A percentile compares a stretch with the other conserved stretches of the same genome.
Conservation (phyloP, 495 filamentous ascomycete genomes). For the Hypoxylon perforatum region DNA sequence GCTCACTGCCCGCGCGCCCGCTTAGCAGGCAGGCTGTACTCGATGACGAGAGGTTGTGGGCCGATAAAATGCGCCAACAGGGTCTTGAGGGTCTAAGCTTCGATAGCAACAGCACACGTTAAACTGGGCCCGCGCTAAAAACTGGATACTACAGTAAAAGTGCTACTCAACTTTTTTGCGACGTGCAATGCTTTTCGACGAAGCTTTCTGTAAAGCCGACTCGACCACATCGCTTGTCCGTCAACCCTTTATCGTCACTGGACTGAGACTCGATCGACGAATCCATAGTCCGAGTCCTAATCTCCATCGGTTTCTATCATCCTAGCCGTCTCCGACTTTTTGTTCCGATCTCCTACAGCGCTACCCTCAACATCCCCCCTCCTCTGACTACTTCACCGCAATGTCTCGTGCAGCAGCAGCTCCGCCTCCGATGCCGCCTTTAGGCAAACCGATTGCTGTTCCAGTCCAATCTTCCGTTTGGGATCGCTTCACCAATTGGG, state of each 20-base stretch:
- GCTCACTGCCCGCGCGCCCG: too few species aligned
- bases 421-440: conserved; percentile 51
- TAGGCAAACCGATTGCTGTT: conserved; percentile 51
- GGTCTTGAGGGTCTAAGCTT: conserved; percentile 30
- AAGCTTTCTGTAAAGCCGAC: conserved; percentile 3
- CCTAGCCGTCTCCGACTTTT: neutral
- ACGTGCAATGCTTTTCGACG: conserved; percentile 1
- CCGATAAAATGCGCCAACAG: conserved; percentile 20
- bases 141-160: conserved; percentile 1
- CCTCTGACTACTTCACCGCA: conserved; percentile 15
- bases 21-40: neutral
- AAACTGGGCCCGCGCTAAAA: conserved; percentile 40
- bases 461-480: conserved; percentile 74
- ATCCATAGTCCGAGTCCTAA: neutral
- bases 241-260: conserved; percentile 5
- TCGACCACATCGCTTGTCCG: neutral
- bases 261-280: neutral
- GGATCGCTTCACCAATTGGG: conserved; percentile 91
- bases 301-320: conserved; percentile 15
- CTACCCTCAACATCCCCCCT: conserved; percentile 5
- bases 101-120: conserved; percentile 38
- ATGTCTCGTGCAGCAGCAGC: conserved; percentile 59
- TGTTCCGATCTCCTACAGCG: neutral
- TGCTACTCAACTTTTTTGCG: conserved; percentile 28
- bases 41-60: conserved; percentile 38